Conservation (phyloP, 1,139 yeast species). For the Spencermartinsiella ligniputridi region DNA sequence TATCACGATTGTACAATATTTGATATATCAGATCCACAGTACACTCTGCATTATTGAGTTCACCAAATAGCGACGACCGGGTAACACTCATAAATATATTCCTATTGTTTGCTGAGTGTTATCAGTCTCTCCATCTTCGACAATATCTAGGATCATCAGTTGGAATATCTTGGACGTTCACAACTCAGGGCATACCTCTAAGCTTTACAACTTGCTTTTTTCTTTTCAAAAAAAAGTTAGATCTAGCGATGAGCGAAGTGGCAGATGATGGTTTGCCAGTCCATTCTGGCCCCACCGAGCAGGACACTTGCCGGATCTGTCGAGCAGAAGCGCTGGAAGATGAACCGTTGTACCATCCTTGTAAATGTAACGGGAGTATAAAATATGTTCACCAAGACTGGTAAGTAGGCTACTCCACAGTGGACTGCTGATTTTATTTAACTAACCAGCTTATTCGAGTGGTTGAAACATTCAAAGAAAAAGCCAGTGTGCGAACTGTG, state of each 20-base stretch:
- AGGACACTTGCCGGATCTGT: slow-evolving; percentile 80
- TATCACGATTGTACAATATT: too few species aligned
- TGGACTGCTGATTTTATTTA: too few species aligned
- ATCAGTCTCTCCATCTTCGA: too few species aligned
- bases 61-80: too few species aligned
- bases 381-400: slow-evolving; percentile 92
- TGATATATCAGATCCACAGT: not conserved
- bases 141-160: too few species aligned
- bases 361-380: slow-evolving; percentile 91
- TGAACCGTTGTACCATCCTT: slow-evolving; percentile 87
- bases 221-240: too few species aligned
- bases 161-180: too few species aligned
- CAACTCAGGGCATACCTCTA: too few species aligned
- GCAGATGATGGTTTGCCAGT: not conserved
- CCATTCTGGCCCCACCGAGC: not conserved
- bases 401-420: slow-evolving; percentile 25
- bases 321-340: slow-evolving; percentile 79
- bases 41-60: too few species aligned
- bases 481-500: slow-evolving; percentile 83
- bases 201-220: too few species aligned
- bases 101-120: too few species aligned
- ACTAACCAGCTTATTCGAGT: slow-evolving; percentile 54
- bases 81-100: too few species aligned
- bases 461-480: slow-evolving; percentile 68
- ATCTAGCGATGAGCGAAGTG: not conserved